phyloP scores from a whole-genome alignment of 106 monocot genomes.

The Phalaenopsis aphrodite region DNA sequence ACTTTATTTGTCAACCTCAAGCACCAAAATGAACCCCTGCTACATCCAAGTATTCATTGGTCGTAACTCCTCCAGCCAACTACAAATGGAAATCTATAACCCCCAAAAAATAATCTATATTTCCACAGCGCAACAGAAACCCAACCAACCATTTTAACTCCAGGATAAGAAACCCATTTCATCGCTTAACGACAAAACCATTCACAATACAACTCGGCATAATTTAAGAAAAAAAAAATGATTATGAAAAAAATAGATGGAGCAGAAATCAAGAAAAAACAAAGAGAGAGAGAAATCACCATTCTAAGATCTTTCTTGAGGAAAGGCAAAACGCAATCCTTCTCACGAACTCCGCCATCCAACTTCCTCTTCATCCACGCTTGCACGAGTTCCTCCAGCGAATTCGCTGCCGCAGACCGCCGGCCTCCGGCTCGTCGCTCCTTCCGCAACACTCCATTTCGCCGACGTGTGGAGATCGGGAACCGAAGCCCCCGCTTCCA shows the following conservation, averaged over 20 bases:
- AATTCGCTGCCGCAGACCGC: conserved; percentile 14
- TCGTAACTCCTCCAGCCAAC: neutral
- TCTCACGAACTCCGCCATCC: conserved; percentile 24
- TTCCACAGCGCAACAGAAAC: neutral
- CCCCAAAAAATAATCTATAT: neutral
- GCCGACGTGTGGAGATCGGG: conserved; percentile 17
- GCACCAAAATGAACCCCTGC: no score
- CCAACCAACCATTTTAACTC: neutral
- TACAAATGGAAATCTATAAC: neutral
- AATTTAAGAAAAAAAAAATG: neutral
- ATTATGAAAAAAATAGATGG: neutral
- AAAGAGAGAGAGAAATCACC: conserved; percentile 28
- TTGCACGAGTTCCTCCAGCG: conserved; percentile 46
- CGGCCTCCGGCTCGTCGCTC: conserved; percentile 12
- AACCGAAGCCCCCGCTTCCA: conserved; percentile 23
- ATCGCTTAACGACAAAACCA: neutral
- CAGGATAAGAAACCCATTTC: neutral
- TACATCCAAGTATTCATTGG: neutral
- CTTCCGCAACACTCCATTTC: conserved; percentile 19
- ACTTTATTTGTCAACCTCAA: no score
- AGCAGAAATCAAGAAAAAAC: neutral
- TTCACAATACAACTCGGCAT: neutral
- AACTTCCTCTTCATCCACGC: conserved; percentile 57
- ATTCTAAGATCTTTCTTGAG: conserved; percentile 40
- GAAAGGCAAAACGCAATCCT: conserved; percentile 62